Base-by-base conservation (phyloP, 2,329 filamentous ascomycete species). In the Didymella glomerata region DNA sequence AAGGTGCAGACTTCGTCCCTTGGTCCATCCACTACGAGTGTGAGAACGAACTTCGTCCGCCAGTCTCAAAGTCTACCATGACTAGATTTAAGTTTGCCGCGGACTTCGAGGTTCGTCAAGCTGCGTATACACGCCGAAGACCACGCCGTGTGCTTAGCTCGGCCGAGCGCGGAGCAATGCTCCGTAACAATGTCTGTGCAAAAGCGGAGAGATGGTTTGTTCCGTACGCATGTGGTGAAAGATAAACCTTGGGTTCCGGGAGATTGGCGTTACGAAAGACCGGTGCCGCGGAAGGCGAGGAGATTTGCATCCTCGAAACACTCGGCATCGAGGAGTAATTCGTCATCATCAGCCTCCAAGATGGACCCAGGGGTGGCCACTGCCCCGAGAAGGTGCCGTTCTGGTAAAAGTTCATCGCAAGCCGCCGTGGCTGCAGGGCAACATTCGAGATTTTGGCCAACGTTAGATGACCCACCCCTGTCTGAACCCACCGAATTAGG, bases 301-400 rank as follows among this genome's bases (percentile, higher is more conserved):
- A 27, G 6, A 16, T 22, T 46, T 41, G 48, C 30, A 34, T 41
- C 30, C 16, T 44, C 20, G 38, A 48, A 34, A 46, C 45, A 32
- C 16, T 25, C 40, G 18, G 53, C 50, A 34, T 40, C 49, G 24
- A 59, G 50, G 40, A 59, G 50, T 10, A 59, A 10, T 14, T 59
- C 50, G 40, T 54, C 45, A 13, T 54, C 32, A 16, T 16, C 32
- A 22, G 8, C n/a, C 20, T 40, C 16, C n/a, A 24, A 20, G 11
- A 14, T 7, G 16, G 22, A 10, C 8, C 27, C 27, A 41, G 32
- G 30, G 18, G 13, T 42, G 42, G 22, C 32, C 18, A 11, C 14
- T 22, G 11, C 22, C 18, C 30, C 27, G 30, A 45, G 40, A 27
- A 40, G 7, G 27, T n/a, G 25, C 18, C 14, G 16, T 20, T 53